phyloP scores from a whole-genome alignment of 768 basidiomycete species.

The Lactarius tabidus region DNA sequence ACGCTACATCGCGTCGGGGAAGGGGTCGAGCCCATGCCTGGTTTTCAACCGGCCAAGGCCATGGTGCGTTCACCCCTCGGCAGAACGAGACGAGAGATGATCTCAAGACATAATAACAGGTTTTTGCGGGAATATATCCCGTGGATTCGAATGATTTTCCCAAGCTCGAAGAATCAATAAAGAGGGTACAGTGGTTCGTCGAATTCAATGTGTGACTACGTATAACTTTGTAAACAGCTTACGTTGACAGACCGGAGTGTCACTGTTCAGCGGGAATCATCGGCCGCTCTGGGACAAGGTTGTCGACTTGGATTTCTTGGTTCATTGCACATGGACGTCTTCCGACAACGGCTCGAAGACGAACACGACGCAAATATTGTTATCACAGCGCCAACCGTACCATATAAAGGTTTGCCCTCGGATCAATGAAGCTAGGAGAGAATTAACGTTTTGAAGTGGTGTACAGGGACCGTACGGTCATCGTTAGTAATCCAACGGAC shows the following conservation, averaged over 20 bases:
- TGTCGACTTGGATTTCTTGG: conserved; percentile 94
- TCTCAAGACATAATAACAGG: conserved; percentile 41
- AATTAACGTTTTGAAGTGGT: conserved; percentile 50
- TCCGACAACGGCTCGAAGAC: conserved; percentile 93
- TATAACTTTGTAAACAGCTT: conserved; percentile 43
- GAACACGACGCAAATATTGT: conserved; percentile 95
- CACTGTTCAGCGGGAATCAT: conserved; percentile 86
- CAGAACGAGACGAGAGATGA: background rate
- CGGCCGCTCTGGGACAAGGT: conserved; percentile 91
- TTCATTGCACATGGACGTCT: conserved; percentile 94
- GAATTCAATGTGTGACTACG: background rate
- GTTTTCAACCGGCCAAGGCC: conserved; percentile 87
- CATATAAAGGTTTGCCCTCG: conserved; percentile 66
- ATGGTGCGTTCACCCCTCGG: conserved; percentile 56
- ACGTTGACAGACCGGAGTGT: conserved; percentile 87
- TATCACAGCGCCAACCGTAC: conserved; percentile 93
- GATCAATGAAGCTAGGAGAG: conserved; percentile 5
- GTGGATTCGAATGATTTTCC: conserved; percentile 86
- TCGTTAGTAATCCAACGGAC: conserved; percentile 90
- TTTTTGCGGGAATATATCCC: conserved; percentile 93
- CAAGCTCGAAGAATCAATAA: conserved; percentile 95
- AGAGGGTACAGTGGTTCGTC: conserved; percentile 52
- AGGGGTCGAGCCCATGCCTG: conserved; percentile 77
- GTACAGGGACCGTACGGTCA: conserved; percentile 55
- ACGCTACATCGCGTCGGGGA: conserved; percentile 77